Base-by-base conservation (phyloP, 176 grass and related monocot species). In the Juncus effusus region DNA sequence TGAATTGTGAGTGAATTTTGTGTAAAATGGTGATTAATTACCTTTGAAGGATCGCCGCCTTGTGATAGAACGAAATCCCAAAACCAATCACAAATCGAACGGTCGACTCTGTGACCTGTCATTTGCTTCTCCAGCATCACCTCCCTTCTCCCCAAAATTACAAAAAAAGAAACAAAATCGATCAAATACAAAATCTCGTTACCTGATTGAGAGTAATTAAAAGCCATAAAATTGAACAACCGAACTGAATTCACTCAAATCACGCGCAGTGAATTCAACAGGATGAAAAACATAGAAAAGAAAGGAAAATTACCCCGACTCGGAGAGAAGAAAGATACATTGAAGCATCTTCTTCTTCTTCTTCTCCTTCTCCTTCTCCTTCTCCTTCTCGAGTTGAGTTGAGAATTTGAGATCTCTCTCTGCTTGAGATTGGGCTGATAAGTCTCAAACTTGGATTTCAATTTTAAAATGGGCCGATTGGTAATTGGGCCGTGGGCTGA, bases 61-160 rank as follows among this genome's bases (percentile, higher is more conserved):
- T 90, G 77, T 37, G 83, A 74, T 14, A 81, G 63, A 28, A 95
- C 90, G 56, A 89, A 85, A 49, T 97, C 80, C 85, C 75, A 97
- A 52, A 89, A 97, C 88, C 94, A 97, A 45, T 65, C 63, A 64
- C 94, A 97, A 76, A 97, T 92, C 67, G 82, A 79, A 16, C 94
- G 85, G 72, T 97, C 88, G n/a, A 97, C 88, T 16, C 80, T 67
- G 77, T 89, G 94, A 13, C 67, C 85, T 13, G 75, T 72, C 94
- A 86, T 92, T 80, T 97, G 88, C 77, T 97, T 92, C 83, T 97
- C 94, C 66, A 97, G 76, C 77, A 97, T 84, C 77, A 97, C 88
- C 83, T 97, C 88, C 80, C 94, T 92, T 68, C 16, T 39, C 49
- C 7, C 14, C 37, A 11, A 38, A 13, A 70, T 71, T 16, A 65